phyloP scores from a whole-genome alignment of 2,329 filamentous ascomycete genomes.

The Stemphylium beticola region DNA sequence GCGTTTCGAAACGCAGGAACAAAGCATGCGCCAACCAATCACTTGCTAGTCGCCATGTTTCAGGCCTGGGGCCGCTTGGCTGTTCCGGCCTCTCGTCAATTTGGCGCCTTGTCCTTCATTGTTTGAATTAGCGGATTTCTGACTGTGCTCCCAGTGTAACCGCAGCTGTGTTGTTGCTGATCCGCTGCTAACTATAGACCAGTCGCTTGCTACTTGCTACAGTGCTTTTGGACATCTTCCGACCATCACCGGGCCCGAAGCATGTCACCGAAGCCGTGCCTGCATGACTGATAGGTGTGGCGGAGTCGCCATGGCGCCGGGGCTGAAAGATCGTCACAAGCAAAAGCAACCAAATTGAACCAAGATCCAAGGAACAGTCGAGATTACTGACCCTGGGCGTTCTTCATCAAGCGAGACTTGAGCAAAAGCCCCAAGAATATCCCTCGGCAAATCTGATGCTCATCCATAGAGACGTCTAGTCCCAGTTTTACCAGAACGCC shows the following conservation, averaged over 20 bases:
- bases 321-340: slow-evolving; percentile 2
- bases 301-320: background rate
- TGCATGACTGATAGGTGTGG: background rate
- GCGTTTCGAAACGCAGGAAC: slow-evolving; percentile 35
- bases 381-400: slow-evolving; percentile 1
- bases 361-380: background rate
- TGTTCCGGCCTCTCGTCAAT: slow-evolving; percentile 9
- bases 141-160: background rate
- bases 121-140: background rate
- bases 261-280: background rate
- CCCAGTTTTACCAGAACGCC: slow-evolving; percentile 25
- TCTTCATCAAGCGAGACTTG: background rate
- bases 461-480: slow-evolving; percentile 3
- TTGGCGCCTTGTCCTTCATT: slow-evolving; percentile 9
- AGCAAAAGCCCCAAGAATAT: background rate
- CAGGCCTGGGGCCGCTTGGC: slow-evolving; percentile 16
- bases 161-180: background rate
- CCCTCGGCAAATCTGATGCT: slow-evolving; percentile 5
- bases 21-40: slow-evolving; percentile 23
- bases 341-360: slow-evolving; percentile 5
- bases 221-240: background rate
- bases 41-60: slow-evolving; percentile 20
- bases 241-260: background rate
- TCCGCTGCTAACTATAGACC: slow-evolving; percentile 1
- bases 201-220: slow-evolving; percentile 2